Percentiles rank a stretch among this genome's conserved stretches.
Evolutionary conservation across 2,329 filamentous ascomycete species (phyloP).

Genomic region (Calonectria crousiana): DNA sequence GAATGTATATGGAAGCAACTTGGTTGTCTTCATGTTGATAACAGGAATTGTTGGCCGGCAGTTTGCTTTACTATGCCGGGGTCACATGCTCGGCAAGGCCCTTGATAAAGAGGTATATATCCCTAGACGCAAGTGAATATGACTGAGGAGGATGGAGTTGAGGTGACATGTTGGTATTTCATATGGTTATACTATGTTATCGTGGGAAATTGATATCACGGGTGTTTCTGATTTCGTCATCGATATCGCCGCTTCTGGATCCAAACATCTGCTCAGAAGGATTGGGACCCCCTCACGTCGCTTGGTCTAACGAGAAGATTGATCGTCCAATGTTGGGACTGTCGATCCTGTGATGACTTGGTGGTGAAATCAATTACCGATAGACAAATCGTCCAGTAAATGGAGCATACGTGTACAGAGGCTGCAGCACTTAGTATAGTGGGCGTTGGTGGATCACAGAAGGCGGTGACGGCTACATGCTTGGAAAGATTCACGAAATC

Average conservation of each 20-base stretch:
- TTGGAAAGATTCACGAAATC: neutral
- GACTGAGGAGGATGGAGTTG: neutral
- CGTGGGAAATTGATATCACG: neutral
- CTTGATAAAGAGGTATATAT: neutral
- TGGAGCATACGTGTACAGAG: neutral
- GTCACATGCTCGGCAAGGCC: neutral
- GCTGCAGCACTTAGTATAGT: neutral
- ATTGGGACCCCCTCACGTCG: neutral
- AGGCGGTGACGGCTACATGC: neutral
- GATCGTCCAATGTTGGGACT: neutral
- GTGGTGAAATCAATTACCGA: neutral
- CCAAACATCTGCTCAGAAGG: neutral
- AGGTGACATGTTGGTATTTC: too few species aligned
- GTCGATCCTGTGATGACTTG: neutral
- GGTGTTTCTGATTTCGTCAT: neutral
- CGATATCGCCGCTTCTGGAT: neutral
- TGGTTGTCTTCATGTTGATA: neutral
- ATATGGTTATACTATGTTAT: neutral
- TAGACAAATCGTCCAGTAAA: neutral
- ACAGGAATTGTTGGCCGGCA: neutral
- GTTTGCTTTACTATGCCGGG: neutral
- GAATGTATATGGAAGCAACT: neutral
- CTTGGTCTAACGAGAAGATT: neutral
- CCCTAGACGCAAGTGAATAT: neutral
- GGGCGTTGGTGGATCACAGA: neutral